Percentiles rank a stretch among this genome's conserved stretches.
phyloP scores from a whole-genome alignment of 2,329 filamentous ascomycete species.

The Sporothrix brasiliensis region DNA sequence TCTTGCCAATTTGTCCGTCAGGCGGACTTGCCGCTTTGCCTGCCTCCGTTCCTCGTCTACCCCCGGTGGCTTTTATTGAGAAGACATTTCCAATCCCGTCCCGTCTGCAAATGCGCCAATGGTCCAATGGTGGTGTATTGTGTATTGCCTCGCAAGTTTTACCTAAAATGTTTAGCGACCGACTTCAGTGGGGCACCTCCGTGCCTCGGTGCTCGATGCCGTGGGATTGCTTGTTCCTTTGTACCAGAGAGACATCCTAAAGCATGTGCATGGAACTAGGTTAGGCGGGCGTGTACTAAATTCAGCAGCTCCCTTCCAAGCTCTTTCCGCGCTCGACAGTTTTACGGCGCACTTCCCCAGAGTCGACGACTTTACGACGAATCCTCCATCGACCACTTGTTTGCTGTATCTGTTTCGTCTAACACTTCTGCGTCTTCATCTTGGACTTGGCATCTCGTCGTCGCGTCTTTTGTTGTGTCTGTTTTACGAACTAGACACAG shows the following conservation, averaged over 20 bases:
- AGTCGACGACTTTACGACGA: neutral
- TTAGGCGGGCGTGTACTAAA: neutral
- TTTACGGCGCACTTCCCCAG: neutral
- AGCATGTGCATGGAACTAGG: slow-evolving; percentile 17
- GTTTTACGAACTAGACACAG: neutral
- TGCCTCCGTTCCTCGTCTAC: too few species aligned
- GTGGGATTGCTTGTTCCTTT: neutral
- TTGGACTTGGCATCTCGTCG: neutral
- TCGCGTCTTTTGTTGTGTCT: neutral
- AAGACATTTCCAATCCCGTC: neutral
- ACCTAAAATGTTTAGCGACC: neutral
- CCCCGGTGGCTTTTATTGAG: too few species aligned
- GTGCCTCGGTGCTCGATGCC: slow-evolving; percentile 16
- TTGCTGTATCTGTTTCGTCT: neutral
- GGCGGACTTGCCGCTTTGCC: too few species aligned
- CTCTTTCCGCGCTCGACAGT: neutral
- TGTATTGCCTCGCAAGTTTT: neutral
- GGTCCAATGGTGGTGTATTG: neutral
- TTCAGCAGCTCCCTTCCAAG: neutral
- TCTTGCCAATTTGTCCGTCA: too few species aligned
- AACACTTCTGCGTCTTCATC: neutral
- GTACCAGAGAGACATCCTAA: neutral
- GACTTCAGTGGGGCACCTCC: neutral
- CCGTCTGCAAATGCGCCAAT: neutral
- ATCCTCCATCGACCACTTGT: neutral